phyloP scores from a whole-genome alignment of 306 rosid genomes.

The Lablab purpureus region DNA sequence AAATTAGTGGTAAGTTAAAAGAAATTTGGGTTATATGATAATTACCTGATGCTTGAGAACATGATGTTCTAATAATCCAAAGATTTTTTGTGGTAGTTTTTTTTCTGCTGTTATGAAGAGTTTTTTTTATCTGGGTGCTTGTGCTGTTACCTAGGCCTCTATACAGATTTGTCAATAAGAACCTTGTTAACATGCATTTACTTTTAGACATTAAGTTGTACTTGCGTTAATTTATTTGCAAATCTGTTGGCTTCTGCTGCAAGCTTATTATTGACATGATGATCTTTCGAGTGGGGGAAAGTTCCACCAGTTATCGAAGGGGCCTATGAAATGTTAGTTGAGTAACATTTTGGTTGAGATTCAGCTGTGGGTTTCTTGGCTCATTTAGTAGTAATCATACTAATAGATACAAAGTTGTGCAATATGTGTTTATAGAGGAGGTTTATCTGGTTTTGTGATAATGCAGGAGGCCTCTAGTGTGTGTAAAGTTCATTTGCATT shows the following conservation, averaged over 20 bases:
- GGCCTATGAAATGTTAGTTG: not conserved
- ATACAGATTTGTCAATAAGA: not conserved
- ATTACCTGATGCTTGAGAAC: not conserved
- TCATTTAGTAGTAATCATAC: not conserved
- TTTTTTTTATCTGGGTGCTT: not conserved
- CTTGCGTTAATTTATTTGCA: not conserved
- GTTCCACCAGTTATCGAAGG: conserved; percentile 1
- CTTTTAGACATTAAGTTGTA: not conserved
- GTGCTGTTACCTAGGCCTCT: not conserved
- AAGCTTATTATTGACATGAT: not conserved
- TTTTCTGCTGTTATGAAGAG: not conserved
- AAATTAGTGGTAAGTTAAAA: conserved; percentile 2
- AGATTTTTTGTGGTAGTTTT: not conserved
- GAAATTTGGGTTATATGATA: conserved; percentile 2
- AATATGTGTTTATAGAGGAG: conserved; percentile 1
- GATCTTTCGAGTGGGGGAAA: conserved; percentile 22
- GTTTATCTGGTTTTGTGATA: not conserved
- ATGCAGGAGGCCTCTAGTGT: conserved; percentile 8
- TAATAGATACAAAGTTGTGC: not conserved
- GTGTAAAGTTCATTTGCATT: not conserved
- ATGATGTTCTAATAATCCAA: conserved; percentile 1
- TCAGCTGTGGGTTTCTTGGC: not conserved
- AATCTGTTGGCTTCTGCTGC: not conserved
- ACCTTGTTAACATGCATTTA: not conserved
- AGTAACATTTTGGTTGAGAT: conserved; percentile 5